Evolutionary conservation across 345 rosid genomes (phyloP), one percentile per base, ranked within the genome.

Genomic region (Eucalyptus tenuipes): DNA sequence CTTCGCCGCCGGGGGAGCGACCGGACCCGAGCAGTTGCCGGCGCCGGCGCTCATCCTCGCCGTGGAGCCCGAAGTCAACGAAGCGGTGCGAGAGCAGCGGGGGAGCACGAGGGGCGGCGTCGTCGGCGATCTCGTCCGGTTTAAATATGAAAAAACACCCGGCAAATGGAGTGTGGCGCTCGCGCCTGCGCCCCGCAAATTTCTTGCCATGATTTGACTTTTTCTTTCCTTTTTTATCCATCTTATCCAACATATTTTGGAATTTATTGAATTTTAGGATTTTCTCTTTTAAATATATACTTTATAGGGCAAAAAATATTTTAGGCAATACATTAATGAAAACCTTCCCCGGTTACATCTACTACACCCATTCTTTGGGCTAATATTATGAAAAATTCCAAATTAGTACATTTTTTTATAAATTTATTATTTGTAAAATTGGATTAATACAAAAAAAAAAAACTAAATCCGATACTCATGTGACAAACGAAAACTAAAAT

Each of bases 1-100:
- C 95, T 96, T 95, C 80, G 98, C 96, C 88, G 87, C 93, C 45
- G 98, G 98, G 90, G 97, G 96, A 75, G 47, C 47, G 45, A 75
- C 25, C 82, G 82, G 45, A 37, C 3, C 49, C 84, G 85, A 44
- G 86, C n/a, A 31, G 55, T 33, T 29, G 75, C 50, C 52, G 79
- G 33, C 86, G 57, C 25, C 57, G 45, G 61, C 10, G 42, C 82
- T 86, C 90, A 88, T 80, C 53, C 57, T 53, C n/a, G 20, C 48
- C 55, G 86, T n/a, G 25, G 86, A 49, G 13, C 33, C 45, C 27
- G 88, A n/a, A n/a, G n/a, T n/a, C 49, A 25, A 59, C 71, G 10
- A 52, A 25, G 68, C 86, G 89, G 85, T 40, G 52, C 24, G 88
- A 24, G 47, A 66, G 84, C 42, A 40, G 71, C 85, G 75, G 42